Percentiles rank a stretch among this genome's conserved stretches.
These are phyloP conservation scores for Pleurotus pulmonarius DNA, from an alignment of 768 basidiomycete species.

Conservation along the genomic window DNA sequence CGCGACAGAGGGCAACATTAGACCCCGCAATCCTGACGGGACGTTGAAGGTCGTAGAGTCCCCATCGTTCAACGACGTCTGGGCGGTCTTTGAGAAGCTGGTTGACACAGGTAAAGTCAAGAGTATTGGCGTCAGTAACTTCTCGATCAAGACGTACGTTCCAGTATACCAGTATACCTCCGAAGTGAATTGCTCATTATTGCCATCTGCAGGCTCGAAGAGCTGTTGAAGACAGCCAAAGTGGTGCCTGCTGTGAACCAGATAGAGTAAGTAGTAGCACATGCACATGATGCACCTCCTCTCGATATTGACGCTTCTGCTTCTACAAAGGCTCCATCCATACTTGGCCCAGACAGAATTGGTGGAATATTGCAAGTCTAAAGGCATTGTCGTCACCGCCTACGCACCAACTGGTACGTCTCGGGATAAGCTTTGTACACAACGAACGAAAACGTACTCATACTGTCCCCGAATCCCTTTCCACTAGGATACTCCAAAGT, in stretches of 20 bases:
- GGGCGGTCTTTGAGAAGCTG: constrained; percentile 50
- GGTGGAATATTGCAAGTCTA: constrained; percentile 40
- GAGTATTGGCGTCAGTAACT: constrained; percentile 59
- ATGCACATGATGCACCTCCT: not conserved
- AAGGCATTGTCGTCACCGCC: constrained; percentile 46
- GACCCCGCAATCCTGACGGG: constrained; percentile 26
- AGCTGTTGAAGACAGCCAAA: constrained; percentile 36
- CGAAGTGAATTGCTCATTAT: no score
- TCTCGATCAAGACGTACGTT: constrained; percentile 50
- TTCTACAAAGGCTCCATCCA: constrained; percentile 36
- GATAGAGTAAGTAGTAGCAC: constrained; percentile 31
- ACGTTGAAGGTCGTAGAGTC: constrained; percentile 27
- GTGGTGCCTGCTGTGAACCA: constrained; percentile 45
- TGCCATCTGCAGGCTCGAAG: constrained; percentile 25
- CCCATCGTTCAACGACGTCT: constrained; percentile 35
- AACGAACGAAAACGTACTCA: not conserved
- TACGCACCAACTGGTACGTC: constrained; percentile 43
- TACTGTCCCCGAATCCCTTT: constrained; percentile 1
- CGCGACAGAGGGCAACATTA: constrained; percentile 14
- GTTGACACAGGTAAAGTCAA: constrained; percentile 40
- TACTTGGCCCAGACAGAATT: constrained; percentile 47
- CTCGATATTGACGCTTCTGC: not conserved
- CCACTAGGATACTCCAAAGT: constrained; percentile 37
- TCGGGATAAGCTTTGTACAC: not conserved
- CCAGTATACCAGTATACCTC: no score